A percentile compares a stretch with the other conserved stretches of the same genome.
Conservation (phyloP, 2,329 filamentous ascomycete species). For the Botryosphaeria agaves region DNA sequence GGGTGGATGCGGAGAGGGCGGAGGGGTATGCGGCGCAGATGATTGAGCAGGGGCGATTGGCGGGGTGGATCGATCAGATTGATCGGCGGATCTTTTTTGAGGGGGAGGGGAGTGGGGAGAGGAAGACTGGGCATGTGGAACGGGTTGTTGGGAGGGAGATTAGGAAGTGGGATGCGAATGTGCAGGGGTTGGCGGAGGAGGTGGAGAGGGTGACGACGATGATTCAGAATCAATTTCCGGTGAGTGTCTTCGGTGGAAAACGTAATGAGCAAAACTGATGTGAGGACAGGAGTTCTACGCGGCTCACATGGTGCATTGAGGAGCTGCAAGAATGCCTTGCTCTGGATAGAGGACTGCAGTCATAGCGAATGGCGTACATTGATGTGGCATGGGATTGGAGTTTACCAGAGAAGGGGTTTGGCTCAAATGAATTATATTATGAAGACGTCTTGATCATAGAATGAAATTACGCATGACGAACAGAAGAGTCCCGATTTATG, state of each 20-base stretch:
- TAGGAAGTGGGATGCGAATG: conserved; percentile 76
- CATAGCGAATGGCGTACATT: background rate
- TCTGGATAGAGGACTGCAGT: too few relatives aligned
- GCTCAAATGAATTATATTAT: too few relatives aligned
- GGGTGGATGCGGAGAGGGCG: conserved; percentile 61
- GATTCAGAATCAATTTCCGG: conserved; percentile 67
- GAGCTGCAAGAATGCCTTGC: background rate
- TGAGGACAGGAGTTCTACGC: conserved; percentile 23
- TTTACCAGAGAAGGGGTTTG: too few relatives aligned
- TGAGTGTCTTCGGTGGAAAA: conserved; percentile 17
- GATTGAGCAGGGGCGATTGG: conserved; percentile 84
- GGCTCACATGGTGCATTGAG: conserved; percentile 17
- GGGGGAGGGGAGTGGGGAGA: conserved; percentile 51
- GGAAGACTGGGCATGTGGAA: conserved; percentile 47
- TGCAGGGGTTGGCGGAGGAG: conserved; percentile 73
- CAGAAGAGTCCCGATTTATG: too few relatives aligned
- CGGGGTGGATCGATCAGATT: conserved; percentile 88
- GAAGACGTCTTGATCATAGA: too few relatives aligned
- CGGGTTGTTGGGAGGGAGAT: conserved; percentile 48
- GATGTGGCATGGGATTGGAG: too few relatives aligned
- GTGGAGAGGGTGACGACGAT: conserved; percentile 73
- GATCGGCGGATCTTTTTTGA: conserved; percentile 79
- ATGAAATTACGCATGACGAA: too few relatives aligned
- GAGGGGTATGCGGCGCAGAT: conserved; percentile 87
- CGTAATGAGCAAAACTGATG: conserved; percentile 2